Evolutionary conservation across 345 rosid genomes (phyloP).

Genomic region (Isatis tinctoria): DNA sequence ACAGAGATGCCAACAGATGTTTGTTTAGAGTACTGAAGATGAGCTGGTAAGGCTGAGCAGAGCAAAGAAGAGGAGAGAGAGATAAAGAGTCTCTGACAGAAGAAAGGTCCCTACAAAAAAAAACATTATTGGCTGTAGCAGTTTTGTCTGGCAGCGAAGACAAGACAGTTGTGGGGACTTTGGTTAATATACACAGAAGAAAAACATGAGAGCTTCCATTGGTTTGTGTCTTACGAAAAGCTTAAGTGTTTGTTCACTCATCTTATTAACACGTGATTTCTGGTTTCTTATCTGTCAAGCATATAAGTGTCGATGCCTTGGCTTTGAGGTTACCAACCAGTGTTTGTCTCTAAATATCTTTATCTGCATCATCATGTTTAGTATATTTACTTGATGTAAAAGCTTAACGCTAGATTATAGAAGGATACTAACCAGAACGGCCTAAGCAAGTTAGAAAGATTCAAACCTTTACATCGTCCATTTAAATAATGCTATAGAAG

Average conservation of each 20-base stretch:
- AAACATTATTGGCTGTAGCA: slow-evolving; percentile 72
- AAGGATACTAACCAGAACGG: too few species aligned
- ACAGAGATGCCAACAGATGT: slow-evolving; percentile 20
- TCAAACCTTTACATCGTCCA: too few species aligned
- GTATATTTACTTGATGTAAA: neutral
- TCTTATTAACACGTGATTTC: slow-evolving; percentile 17
- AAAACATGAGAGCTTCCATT: slow-evolving; percentile 18
- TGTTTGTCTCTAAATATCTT: slow-evolving; percentile 20
- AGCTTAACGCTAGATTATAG: too few species aligned
- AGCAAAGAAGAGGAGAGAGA: slow-evolving; percentile 17
- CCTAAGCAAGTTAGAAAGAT: too few species aligned
- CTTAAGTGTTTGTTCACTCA: neutral
- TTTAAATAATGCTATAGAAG: too few species aligned
- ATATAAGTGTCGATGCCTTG: slow-evolving; percentile 28
- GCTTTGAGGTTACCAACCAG: slow-evolving; percentile 28
- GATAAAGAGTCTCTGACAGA: slow-evolving; percentile 39
- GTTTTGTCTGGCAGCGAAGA: slow-evolving; percentile 76
- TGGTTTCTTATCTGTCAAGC: slow-evolving; percentile 19
- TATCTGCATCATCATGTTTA: neutral
- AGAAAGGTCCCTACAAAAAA: slow-evolving; percentile 40
- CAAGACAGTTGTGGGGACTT: slow-evolving; percentile 75
- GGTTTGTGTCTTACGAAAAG: neutral
- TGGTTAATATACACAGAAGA: slow-evolving; percentile 17
- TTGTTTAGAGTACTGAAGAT: slow-evolving; percentile 22
- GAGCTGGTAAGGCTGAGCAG: slow-evolving; percentile 41